Evolutionary conservation across 805 yeast genomes (phyloP).

Genomic region (Myxozyma kluyveri): DNA sequence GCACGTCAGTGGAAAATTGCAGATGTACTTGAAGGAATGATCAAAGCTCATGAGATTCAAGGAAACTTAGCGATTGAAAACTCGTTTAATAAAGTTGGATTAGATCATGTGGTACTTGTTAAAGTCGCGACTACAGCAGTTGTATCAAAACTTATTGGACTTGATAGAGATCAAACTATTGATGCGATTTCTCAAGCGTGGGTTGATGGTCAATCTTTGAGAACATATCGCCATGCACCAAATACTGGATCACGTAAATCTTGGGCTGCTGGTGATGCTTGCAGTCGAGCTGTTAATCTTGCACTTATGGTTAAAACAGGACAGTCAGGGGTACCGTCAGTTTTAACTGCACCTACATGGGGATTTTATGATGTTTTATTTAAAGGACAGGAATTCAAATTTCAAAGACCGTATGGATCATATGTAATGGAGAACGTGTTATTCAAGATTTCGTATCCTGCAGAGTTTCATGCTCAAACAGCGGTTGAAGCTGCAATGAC

Average conservation of each 20-base stretch:
- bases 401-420: slow-evolving; percentile 54
- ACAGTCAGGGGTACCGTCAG: slow-evolving; percentile 57
- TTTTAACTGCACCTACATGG: slow-evolving; percentile 57
- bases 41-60: slow-evolving; percentile 63
- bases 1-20: slow-evolving; percentile 48
- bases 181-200: slow-evolving; percentile 60
- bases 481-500: slow-evolving; percentile 60
- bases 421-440: slow-evolving; percentile 63
- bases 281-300: slow-evolving; percentile 56
- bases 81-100: slow-evolving; percentile 58
- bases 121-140: slow-evolving; percentile 63
- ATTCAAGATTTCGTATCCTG: slow-evolving; percentile 62
- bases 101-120: slow-evolving; percentile 59
- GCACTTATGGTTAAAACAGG: slow-evolving; percentile 54
- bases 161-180: slow-evolving; percentile 50
- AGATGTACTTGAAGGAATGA: slow-evolving; percentile 56
- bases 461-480: slow-evolving; percentile 65
- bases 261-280: slow-evolving; percentile 69
- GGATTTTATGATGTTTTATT: slow-evolving; percentile 63
- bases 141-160: slow-evolving; percentile 54
- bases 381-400: slow-evolving; percentile 51
- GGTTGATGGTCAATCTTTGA: slow-evolving; percentile 57
- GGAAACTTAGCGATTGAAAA: slow-evolving; percentile 59
- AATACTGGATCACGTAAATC: slow-evolving; percentile 62
- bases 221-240: slow-evolving; percentile 65